These are phyloP conservation scores for Aspergillus bridgeri DNA, from an alignment of 495 filamentous ascomycete species.

Conservation along the genomic window DNA sequence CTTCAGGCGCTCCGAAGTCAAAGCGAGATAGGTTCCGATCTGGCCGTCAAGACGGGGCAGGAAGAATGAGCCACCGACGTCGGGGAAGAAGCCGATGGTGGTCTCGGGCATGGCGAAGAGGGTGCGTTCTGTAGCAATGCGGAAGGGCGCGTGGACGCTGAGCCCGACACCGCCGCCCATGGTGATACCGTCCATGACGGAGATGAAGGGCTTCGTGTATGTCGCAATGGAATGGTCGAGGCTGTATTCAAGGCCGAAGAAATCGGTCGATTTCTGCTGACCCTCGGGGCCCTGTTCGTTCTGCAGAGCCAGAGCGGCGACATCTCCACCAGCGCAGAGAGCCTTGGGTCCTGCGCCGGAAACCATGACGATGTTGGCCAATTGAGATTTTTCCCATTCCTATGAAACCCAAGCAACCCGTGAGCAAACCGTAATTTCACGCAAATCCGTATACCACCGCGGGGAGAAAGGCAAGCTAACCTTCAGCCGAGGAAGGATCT, in stretches of 20 bases:
- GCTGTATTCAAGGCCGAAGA: constrained; percentile 89
- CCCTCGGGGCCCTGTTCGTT: constrained; percentile 68
- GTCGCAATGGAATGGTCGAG: constrained; percentile 96
- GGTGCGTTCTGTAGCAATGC: constrained; percentile 93
- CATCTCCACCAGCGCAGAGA: constrained; percentile 93
- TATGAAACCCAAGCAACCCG: constrained; percentile 29
- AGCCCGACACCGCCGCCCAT: constrained; percentile 98
- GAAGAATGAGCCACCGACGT: constrained; percentile 95
- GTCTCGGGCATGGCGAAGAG: constrained; percentile 98
- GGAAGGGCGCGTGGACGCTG: constrained; percentile 89
- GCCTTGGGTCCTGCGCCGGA: constrained; percentile 81
- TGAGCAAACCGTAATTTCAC: not conserved
- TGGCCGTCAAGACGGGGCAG: constrained; percentile 81
- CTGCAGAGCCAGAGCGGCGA: constrained; percentile 66
- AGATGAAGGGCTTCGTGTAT: constrained; percentile 86
- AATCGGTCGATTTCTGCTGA: constrained; percentile 66
- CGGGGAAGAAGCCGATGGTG: constrained; percentile 95
- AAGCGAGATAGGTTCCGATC: constrained; percentile 82
- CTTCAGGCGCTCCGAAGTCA: constrained; percentile 77
- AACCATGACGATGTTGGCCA: constrained; percentile 89
- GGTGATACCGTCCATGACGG: constrained; percentile 96
- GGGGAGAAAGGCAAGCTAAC: constrained; percentile 29
- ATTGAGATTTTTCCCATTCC: constrained; percentile 91
- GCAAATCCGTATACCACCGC: not conserved
- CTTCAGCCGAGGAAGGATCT: constrained; percentile 80